Base-by-base conservation (phyloP, 2,329 filamentous ascomycete genomes). In the Trichoderma simmonsii region DNA sequence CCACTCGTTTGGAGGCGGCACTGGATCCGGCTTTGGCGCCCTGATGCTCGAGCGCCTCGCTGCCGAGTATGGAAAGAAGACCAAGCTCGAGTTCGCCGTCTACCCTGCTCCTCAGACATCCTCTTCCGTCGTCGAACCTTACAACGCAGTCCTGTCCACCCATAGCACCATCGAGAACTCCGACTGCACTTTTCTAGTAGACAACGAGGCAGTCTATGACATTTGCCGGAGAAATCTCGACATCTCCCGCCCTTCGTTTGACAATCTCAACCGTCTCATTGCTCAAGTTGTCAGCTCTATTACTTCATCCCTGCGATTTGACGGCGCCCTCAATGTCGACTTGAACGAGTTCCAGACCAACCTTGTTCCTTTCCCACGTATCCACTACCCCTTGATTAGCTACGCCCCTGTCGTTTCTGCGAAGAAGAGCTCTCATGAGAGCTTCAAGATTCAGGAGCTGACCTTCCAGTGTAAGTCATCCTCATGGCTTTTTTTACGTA, bases 381-480 rank as follows among this genome's bases (percentile, higher is more conserved):
- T 93, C 76, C 90, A 92, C 85, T 93, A 92, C 82, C 91, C 91
- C 67, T 83, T 92, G 61, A 91, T 92, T 84, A 91, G 88, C 84
- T 92, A 92, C 79, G 90, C 91, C 12, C 90, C 90, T 36, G 90
- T 93, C 76, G 86, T 92, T 75, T 92, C 90, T 26, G 89, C 90
- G 72, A 86, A 88, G 85, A 93, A 93, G 88, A 93, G 92, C 82
- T 89, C 90, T 62, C 93, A 96, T 80, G 93, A 96, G 86, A 93
- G 92, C 86, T 95, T 95, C 89, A 94, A 93, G 86, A 91, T 94
- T 70, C 88, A 90, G 74, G 93, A 96, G 76, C 83, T 92, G 75
- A 92, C 90, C 79, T 90, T 92, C 84, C 90, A 92, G 82, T 92
- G 90, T 92, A 85, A 61, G 66, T 51, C 56, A n/a, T 18, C 11